Conservation (phyloP, 192 early-diverging fungal genomes). For the Jimgerdemannia lactiflua region DNA sequence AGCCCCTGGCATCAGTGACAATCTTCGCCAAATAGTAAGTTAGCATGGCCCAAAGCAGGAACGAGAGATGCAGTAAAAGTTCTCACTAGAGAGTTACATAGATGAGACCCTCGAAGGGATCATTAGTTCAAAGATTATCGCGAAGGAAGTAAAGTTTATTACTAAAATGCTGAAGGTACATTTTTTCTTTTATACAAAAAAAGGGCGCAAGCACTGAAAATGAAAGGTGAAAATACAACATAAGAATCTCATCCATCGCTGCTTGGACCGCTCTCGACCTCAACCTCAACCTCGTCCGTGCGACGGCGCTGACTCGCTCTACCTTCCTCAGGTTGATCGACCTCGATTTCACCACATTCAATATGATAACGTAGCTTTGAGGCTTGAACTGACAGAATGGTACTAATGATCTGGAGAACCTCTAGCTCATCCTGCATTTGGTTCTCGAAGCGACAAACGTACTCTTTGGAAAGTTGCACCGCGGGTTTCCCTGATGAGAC, state of each 20-base stretch:
- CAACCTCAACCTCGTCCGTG: not conserved
- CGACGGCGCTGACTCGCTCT: not conserved
- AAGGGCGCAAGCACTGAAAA: not conserved
- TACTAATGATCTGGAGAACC: not conserved
- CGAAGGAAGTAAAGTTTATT: not conserved
- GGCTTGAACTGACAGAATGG: not conserved
- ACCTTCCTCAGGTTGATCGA: not conserved
- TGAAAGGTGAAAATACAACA: not conserved
- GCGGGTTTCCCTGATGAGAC: not conserved
- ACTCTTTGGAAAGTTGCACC: too few species aligned
- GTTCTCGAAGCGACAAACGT: too few species aligned
- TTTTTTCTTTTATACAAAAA: not conserved
- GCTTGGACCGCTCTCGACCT: not conserved
- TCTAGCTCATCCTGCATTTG: not conserved
- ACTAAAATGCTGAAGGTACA: not conserved
- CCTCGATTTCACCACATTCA: not conserved
- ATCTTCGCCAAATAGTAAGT: not conserved
- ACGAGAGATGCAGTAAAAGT: not conserved
- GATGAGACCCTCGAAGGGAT: not conserved
- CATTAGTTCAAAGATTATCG: not conserved
- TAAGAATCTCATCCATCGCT: not conserved
- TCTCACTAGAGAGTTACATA: not conserved
- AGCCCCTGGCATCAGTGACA: not conserved
- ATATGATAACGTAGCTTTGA: not conserved
- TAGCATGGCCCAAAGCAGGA: not conserved